Percentiles rank a stretch among this genome's conserved stretches.
Conservation (phyloP, 306 rosid genomes). For the Fragaria ananassa region DNA sequence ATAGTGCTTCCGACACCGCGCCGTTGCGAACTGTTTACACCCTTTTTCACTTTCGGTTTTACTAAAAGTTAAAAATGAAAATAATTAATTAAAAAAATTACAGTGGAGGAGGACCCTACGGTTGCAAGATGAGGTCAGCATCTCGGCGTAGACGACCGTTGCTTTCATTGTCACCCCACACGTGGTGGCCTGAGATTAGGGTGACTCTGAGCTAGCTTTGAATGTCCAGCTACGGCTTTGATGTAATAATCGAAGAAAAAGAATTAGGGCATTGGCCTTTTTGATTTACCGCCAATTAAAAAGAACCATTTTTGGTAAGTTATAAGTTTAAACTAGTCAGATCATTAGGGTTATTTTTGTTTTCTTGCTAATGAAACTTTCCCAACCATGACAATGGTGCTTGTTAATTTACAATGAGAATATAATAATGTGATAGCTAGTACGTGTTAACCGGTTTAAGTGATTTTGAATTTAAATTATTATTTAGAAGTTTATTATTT, state of each 20-base stretch:
- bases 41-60: not conserved
- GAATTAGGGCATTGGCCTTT: conserved; percentile 34
- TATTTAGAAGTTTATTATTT: too few relatives aligned
- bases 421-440: too few relatives aligned
- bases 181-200: conserved; percentile 38
- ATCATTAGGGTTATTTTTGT: not conserved
- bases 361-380: not conserved
- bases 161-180: conserved; percentile 32
- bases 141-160: conserved; percentile 31
- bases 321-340: not conserved
- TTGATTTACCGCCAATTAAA: not conserved
- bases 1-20: conserved; percentile 46
- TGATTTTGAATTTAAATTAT: too few relatives aligned
- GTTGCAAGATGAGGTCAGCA: conserved; percentile 32
- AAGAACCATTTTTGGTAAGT: not conserved
- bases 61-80: not conserved
- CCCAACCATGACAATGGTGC: not conserved
- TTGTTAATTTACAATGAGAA: too few relatives aligned
- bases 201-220: not conserved
- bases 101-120: conserved; percentile 22
- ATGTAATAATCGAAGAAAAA: too few relatives aligned
- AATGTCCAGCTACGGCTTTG: conserved; percentile 19
- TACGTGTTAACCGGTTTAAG: too few relatives aligned
- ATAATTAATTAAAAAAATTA: not conserved
- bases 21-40: conserved; percentile 48